Percentiles rank a stretch among this genome's conserved stretches.
phyloP scores from a whole-genome alignment of 176 grass and related monocot genomes.

The Oryza meyeriana region DNA sequence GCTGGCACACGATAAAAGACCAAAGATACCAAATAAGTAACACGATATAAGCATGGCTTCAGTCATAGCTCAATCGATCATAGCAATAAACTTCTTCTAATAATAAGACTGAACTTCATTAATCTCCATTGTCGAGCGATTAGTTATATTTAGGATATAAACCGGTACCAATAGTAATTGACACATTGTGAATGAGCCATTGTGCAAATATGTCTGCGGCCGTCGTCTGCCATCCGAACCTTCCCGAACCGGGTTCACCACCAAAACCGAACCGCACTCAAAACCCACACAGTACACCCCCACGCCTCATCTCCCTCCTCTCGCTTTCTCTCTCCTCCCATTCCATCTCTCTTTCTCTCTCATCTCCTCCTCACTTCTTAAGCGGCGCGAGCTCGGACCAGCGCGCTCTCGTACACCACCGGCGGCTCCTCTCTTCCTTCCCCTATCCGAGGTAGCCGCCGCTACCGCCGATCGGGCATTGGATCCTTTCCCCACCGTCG shows the following conservation, averaged over 20 bases:
- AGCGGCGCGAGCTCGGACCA: slow-evolving; percentile 27
- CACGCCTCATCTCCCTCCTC: background rate
- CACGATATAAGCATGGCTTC: too few species aligned
- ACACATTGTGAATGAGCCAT: background rate
- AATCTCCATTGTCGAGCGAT: too few species aligned
- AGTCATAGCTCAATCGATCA: too few species aligned
- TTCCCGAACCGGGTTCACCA: slow-evolving; percentile 28
- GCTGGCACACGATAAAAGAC: too few species aligned
- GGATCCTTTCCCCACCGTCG: slow-evolving; percentile 12
- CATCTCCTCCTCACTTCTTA: slow-evolving; percentile 13
- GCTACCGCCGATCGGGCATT: slow-evolving; percentile 32
- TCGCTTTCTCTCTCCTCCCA: background rate
- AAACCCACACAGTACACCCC: background rate
- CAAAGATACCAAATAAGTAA: too few species aligned
- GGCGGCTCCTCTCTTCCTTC: background rate
- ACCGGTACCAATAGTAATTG: background rate
- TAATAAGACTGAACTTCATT: too few species aligned
- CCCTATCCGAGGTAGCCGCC: background rate
- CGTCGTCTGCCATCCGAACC: slow-evolving; percentile 47
- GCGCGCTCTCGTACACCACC: background rate
- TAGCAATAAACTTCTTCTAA: too few species aligned
- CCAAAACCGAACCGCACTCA: slow-evolving; percentile 35
- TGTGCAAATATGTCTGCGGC: background rate
- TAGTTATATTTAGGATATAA: too few species aligned
- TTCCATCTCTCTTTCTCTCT: background rate